These are phyloP conservation scores for Candida succiphila DNA, from an alignment of 805 yeast species.

Conservation along the genomic window DNA sequence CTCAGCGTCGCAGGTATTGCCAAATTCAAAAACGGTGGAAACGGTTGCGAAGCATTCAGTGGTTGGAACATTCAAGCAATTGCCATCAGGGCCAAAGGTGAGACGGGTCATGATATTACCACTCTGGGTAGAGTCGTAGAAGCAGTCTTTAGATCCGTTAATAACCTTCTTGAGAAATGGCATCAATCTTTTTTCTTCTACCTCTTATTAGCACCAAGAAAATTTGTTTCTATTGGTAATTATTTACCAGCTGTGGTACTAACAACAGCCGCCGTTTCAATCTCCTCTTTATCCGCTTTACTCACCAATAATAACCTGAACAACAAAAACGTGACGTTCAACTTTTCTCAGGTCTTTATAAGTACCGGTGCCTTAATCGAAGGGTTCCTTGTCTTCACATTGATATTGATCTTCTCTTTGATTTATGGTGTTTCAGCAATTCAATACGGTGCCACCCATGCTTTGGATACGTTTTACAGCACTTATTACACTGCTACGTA, in stretches of 20 bases:
- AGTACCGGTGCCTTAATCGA: slow-evolving; percentile 17
- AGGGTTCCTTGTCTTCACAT: slow-evolving; percentile 21
- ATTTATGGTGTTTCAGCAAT: slow-evolving; percentile 16
- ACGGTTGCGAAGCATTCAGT: slow-evolving; percentile 85
- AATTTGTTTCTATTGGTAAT: slow-evolving; percentile 88
- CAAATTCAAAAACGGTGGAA: slow-evolving; percentile 14
- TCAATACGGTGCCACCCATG: slow-evolving; percentile 3
- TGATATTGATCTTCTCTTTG: slow-evolving; percentile 12
- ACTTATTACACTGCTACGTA: slow-evolving; percentile 2
- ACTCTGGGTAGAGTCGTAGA: slow-evolving; percentile 88
- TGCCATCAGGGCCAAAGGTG: slow-evolving; percentile 55
- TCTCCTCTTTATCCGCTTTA: slow-evolving; percentile 53
- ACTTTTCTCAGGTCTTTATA: slow-evolving; percentile 5
- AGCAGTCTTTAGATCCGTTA: slow-evolving; percentile 78
- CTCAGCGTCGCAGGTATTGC: slow-evolving; percentile 63
- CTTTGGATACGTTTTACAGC: slow-evolving; percentile 4
- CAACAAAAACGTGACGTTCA: slow-evolving; percentile 2
- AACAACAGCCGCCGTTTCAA: slow-evolving; percentile 55
- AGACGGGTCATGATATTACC: slow-evolving; percentile 65
- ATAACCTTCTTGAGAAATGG: slow-evolving; percentile 87
- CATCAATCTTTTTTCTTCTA: slow-evolving; percentile 96
- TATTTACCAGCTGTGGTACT: slow-evolving; percentile 81
- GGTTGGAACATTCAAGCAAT: slow-evolving; percentile 95
- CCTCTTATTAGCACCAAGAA: slow-evolving; percentile 63
- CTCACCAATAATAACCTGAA: slow-evolving; percentile 32